Base-by-base conservation (phyloP, 192 early-diverging fungal genomes). In the Mortierella hygrophila region DNA sequence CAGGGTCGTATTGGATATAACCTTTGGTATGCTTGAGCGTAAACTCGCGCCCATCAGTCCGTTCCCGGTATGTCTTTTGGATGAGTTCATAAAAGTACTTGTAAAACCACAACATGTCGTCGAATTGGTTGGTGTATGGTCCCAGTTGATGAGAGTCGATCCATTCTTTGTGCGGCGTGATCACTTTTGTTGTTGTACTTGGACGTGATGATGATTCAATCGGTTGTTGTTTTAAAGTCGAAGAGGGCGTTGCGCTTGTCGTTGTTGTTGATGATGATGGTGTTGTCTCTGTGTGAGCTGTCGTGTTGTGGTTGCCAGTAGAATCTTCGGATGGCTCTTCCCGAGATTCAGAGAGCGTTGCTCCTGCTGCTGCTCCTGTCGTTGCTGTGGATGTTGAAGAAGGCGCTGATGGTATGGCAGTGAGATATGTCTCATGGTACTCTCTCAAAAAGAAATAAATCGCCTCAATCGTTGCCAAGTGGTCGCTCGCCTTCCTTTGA, bases 381-480 rank as follows among this genome's bases (percentile, higher is more conserved):
- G 68, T 4, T 13, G 52, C 9, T 40, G 78, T 37, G 29, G 46
- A 7, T n/a, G 71, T 0, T 26, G 15, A 44, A 6, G 23, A 21
- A 4, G 20, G 41, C 0, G 35, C 18, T 32, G 72, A 16, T 32
- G 75, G 47, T n/a, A 63, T 29, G 26, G 52, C 15, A 9, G 75
- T 69, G 82, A 90, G 90, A 74, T 91, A 93, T 7, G 90, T 88
- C 47, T 88, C 88, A 32, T 90, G 88, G 85, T 95, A 97, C 85
- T 98, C 98, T 47, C 94, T 91, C 88, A 95, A 96, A 75, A 98
- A 93, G 83, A 95, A 99, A 74, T 99, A 99, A 35, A 98, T 96
- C 6, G 98, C 98, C 85, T 99, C 98, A 57, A 99, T 98, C 3
- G 98, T 99, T 0, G 98, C 96, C 70, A 99, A 85, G 75, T 95